Evolutionary conservation across 495 filamentous ascomycete genomes (phyloP).

Genomic region (Neurospora africana): DNA sequence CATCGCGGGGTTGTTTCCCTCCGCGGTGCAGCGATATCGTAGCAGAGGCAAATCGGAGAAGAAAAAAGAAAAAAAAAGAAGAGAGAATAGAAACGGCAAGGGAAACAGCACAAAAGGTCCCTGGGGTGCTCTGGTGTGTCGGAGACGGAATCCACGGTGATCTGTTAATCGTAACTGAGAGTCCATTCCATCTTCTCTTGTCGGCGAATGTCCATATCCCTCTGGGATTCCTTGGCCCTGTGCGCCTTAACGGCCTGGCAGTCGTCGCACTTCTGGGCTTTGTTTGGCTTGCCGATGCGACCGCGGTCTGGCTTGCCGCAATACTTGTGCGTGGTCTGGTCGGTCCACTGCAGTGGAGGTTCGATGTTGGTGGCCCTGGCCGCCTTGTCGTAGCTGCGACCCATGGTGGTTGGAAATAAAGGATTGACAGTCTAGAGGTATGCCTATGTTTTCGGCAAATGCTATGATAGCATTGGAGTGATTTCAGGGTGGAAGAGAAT

Average conservation of each 20-base stretch:
- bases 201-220: conserved; percentile 6
- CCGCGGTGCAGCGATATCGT: background rate
- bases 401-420: conserved; percentile 6
- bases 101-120: background rate
- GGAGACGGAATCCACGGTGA: background rate
- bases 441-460: background rate
- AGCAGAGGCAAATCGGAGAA: background rate
- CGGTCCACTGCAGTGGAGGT: conserved; percentile 15
- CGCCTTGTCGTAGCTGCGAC: conserved; percentile 13
- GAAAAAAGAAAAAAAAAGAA: background rate
- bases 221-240: conserved; percentile 2
- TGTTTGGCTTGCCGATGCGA: conserved; percentile 16
- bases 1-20: background rate
- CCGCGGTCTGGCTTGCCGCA: conserved; percentile 16
- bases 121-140: background rate
- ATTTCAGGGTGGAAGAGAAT: background rate
- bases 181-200: conserved; percentile 18
- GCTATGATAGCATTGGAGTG: background rate
- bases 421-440: background rate
- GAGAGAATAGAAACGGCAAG: background rate
- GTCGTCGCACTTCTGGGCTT: conserved; percentile 19
- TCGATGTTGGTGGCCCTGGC: conserved; percentile 7
- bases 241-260: conserved; percentile 18
- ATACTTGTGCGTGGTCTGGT: conserved; percentile 18
- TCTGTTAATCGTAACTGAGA: background rate